Conservation (phyloP, 2,329 filamentous ascomycete species). For the Talaromyces pinophilus region DNA sequence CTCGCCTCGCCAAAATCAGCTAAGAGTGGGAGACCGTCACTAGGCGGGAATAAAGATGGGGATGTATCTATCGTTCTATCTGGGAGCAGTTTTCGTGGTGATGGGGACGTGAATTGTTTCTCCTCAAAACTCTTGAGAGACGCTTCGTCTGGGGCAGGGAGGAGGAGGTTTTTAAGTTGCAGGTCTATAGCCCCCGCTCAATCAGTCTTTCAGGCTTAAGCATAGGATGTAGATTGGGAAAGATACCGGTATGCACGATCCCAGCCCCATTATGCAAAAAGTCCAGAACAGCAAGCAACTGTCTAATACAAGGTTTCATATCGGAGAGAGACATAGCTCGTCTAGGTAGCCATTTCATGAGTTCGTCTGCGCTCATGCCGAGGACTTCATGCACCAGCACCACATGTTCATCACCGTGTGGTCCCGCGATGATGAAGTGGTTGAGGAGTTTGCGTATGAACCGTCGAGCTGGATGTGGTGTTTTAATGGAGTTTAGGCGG, state of each 20-base stretch:
- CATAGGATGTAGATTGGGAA: no score
- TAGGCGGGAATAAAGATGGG: constrained; percentile 27
- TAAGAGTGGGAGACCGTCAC: constrained; percentile 23
- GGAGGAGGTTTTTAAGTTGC: constrained; percentile 52
- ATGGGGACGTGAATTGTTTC: constrained; percentile 42
- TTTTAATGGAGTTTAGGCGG: constrained; percentile 35
- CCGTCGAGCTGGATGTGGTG: constrained; percentile 34
- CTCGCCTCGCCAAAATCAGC: constrained; percentile 41
- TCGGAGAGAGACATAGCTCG: background rate
- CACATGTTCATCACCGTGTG: background rate
- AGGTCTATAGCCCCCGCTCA: constrained; percentile 36
- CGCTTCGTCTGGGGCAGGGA: constrained; percentile 42
- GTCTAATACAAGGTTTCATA: background rate
- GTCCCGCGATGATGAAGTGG: background rate
- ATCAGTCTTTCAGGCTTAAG: no score
- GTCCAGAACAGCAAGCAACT: constrained; percentile 10
- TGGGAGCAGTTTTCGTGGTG: constrained; percentile 42
- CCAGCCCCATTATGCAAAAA: constrained; percentile 1
- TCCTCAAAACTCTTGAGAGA: constrained; percentile 45
- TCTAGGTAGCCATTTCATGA: background rate
- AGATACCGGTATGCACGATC: constrained; percentile 15
- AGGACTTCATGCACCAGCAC: background rate
- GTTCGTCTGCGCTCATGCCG: background rate
- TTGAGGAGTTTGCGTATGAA: constrained; percentile 25
- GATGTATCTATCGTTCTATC: constrained; percentile 36